Conservation (phyloP, 1,284 basidiomycete species). For the Papiliotrema fonsecae region DNA sequence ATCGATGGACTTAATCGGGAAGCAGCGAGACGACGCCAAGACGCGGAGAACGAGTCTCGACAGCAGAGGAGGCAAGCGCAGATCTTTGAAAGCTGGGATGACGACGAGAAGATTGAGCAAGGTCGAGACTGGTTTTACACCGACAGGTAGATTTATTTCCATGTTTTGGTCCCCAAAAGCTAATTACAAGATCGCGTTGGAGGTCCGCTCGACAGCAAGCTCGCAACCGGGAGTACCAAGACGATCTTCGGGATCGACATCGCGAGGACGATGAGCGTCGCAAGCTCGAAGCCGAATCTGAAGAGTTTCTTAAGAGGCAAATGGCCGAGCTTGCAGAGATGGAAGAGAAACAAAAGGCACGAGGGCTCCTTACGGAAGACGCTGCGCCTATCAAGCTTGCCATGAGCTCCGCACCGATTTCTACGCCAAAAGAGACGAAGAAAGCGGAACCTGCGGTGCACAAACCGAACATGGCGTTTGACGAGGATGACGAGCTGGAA, state of each 20-base stretch:
- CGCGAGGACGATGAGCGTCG: slow-evolving; percentile 78
- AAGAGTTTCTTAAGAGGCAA: slow-evolving; percentile 78
- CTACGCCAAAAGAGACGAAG: slow-evolving; percentile 21
- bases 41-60: slow-evolving; percentile 68
- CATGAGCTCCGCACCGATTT: slow-evolving; percentile 49
- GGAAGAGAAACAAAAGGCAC: slow-evolving; percentile 78
- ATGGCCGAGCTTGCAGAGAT: slow-evolving; percentile 86
- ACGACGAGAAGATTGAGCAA: slow-evolving; percentile 72
- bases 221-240: slow-evolving; percentile 66
- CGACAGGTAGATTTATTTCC: slow-evolving; percentile 58
- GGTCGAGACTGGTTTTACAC: slow-evolving; percentile 65
- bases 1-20: slow-evolving; percentile 69
- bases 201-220: slow-evolving; percentile 62
- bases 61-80: slow-evolving; percentile 66
- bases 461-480: slow-evolving; percentile 55
- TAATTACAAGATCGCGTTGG: slow-evolving; percentile 62
- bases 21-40: slow-evolving; percentile 63
- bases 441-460: slow-evolving; percentile 45
- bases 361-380: slow-evolving; percentile 82
- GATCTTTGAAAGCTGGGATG: slow-evolving; percentile 76
- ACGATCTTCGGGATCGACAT: slow-evolving; percentile 72
- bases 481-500: slow-evolving; percentile 64
- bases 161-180: neutral
- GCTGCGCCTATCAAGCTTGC: slow-evolving; percentile 78
- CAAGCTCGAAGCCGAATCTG: slow-evolving; percentile 75